Evolutionary conservation across 2,329 filamentous ascomycete species (phyloP).

Genomic region (Ascochyta lentis): DNA sequence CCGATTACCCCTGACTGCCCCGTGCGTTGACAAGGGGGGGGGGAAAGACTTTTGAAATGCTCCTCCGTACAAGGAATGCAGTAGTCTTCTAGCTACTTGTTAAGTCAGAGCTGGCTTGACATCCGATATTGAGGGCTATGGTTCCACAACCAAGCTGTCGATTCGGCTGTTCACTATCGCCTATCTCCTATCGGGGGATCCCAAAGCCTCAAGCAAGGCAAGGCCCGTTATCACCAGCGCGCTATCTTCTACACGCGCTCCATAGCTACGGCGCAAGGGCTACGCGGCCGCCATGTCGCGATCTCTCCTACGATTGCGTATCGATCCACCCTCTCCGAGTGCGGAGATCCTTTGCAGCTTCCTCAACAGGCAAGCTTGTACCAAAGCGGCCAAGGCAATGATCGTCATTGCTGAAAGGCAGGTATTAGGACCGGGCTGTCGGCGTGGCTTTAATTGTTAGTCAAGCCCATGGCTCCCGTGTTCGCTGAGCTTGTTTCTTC

Average conservation of each 20-base stretch:
- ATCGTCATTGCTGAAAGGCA: constrained; percentile 11
- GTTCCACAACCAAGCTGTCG: no score
- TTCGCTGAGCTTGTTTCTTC: constrained; percentile 18
- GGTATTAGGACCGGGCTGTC: constrained; percentile 2
- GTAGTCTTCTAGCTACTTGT: no score
- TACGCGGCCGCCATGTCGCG: constrained; percentile 6
- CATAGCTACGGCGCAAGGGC: background rate
- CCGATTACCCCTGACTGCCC: no score
- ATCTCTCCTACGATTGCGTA: constrained; percentile 13
- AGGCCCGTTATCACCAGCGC: constrained; percentile 2
- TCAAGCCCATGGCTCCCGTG: constrained; percentile 9
- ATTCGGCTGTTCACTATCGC: background rate
- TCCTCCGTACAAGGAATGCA: no score
- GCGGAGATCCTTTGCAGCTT: constrained; percentile 15
- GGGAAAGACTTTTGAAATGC: no score
- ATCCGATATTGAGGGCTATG: no score
- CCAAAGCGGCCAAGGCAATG: constrained; percentile 9
- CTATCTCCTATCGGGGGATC: constrained; percentile 12
- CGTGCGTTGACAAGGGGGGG: no score
- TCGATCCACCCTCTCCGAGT: constrained; percentile 2
- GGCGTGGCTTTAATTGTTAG: constrained; percentile 15
- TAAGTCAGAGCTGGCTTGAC: background rate
- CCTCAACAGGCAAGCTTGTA: constrained; percentile 14
- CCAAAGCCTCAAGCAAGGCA: no score
- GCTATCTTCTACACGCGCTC: constrained; percentile 3